These are phyloP conservation scores for Periconia digitata DNA, from an alignment of 2,329 filamentous ascomycete genomes.

Conservation along the genomic window DNA sequence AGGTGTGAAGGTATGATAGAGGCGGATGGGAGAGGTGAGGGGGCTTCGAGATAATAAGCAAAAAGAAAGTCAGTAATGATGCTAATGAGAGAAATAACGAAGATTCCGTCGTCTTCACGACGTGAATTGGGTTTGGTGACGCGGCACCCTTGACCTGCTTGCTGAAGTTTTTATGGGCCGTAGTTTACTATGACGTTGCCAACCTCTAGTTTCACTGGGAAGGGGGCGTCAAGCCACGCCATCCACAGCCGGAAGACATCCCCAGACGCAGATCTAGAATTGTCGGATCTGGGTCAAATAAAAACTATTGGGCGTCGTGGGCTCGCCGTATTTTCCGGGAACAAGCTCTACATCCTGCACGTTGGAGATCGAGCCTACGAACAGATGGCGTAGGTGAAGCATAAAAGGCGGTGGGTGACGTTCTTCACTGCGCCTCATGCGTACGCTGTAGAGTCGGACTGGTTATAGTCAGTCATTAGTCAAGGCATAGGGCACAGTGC, in stretches of 20 bases:
- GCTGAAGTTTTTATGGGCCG: background rate
- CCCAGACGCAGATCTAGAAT: background rate
- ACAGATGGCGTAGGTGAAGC: no score
- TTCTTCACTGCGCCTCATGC: no score
- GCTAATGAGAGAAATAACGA: constrained; percentile 5
- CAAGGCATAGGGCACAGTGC: no score
- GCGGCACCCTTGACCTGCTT: background rate
- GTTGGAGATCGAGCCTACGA: no score
- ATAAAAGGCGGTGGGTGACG: no score
- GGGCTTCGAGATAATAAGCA: background rate
- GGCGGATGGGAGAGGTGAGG: background rate
- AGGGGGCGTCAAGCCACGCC: background rate
- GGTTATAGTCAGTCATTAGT: no score
- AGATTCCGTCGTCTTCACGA: background rate
- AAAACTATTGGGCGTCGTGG: background rate
- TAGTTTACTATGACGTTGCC: background rate
- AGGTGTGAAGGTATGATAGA: background rate
- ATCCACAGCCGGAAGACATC: no score
- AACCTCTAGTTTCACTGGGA: background rate
- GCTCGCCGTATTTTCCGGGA: no score
- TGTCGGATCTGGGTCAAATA: background rate
- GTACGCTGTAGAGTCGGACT: no score
- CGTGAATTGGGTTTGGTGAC: background rate
- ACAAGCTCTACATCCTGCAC: no score
- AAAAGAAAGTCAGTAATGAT: constrained; percentile 4